These are phyloP conservation scores for Grosmannia serpens DNA, from an alignment of 2,329 filamentous ascomycete genomes.

Conservation along the genomic window DNA sequence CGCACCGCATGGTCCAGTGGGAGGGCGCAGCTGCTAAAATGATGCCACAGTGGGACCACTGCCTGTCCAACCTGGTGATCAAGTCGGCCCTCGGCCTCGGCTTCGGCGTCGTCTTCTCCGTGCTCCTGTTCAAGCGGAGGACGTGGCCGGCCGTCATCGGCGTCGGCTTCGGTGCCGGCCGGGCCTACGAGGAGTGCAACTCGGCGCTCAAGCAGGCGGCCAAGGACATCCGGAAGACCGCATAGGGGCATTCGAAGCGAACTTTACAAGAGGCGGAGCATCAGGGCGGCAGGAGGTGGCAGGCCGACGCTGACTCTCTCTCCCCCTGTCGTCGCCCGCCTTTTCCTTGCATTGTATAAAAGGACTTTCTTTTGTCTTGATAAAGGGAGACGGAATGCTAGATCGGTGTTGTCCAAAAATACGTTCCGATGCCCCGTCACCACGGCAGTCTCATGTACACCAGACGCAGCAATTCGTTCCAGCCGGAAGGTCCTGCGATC, in stretches of 20 bases:
- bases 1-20: no score
- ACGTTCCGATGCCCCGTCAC: not conserved
- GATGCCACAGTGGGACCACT: conserved; percentile 77
- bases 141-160: conserved; percentile 96
- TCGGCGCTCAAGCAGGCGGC: conserved; percentile 56
- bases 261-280: not conserved
- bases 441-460: not conserved
- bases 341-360: conserved; percentile 3
- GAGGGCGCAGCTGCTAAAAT: not conserved
- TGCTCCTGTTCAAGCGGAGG: conserved; percentile 94
- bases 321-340: not conserved
- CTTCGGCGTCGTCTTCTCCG: conserved; percentile 97
- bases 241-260: conserved; percentile 18
- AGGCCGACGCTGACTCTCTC: not conserved
- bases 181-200: conserved; percentile 98
- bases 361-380: conserved; percentile 1
- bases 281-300: not conserved
- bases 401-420: not conserved
- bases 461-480: not conserved
- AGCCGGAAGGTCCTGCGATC: not conserved
- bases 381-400: not conserved
- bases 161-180: conserved; percentile 86
- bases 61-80: conserved; percentile 93
- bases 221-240: conserved; percentile 43
- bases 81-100: conserved; percentile 90